A percentile compares a stretch with the other conserved stretches of the same genome.
Conservation (phyloP, 2,329 filamentous ascomycete species). For the Fusarium luffae region DNA sequence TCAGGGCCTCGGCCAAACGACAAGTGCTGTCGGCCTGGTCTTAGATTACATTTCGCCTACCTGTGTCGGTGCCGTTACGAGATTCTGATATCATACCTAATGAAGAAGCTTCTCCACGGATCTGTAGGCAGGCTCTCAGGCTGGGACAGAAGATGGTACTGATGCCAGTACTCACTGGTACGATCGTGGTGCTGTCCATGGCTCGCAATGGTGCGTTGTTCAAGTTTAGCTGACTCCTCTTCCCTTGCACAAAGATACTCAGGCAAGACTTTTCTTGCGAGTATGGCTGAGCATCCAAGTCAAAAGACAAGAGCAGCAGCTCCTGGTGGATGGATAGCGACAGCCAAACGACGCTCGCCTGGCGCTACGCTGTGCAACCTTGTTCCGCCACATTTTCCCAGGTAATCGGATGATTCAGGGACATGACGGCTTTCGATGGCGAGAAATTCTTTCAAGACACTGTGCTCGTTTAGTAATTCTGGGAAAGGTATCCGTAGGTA, state of each 20-base stretch:
- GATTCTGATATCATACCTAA: neutral
- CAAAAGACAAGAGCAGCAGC: neutral
- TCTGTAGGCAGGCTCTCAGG: neutral
- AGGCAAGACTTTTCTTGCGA: slow-evolving; percentile 6
- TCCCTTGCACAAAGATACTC: slow-evolving; percentile 15
- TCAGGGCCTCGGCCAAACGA: slow-evolving; percentile 6
- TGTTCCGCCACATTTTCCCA: slow-evolving; percentile 32
- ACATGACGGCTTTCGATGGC: neutral
- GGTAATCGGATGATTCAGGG: slow-evolving; percentile 11
- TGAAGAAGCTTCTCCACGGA: neutral
- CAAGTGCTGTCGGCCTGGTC: neutral
- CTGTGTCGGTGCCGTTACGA: neutral
- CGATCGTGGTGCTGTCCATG: neutral
- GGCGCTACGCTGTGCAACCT: slow-evolving; percentile 31
- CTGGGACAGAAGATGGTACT: neutral
- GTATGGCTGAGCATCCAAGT: neutral
- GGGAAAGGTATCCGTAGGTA: neutral
- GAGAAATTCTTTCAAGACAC: slow-evolving; percentile 17
- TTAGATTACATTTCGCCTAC: neutral
- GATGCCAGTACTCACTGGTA: neutral
- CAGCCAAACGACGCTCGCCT: slow-evolving; percentile 24
- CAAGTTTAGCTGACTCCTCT: neutral
- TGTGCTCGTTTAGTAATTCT: slow-evolving; percentile 15
- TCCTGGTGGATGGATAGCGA: slow-evolving; percentile 10
- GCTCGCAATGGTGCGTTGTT: neutral